Percentiles rank a stretch among this genome's conserved stretches.
These are phyloP conservation scores for Puccinia triticina DNA, from an alignment of 1,284 basidiomycete genomes.

Conservation along the genomic window DNA sequence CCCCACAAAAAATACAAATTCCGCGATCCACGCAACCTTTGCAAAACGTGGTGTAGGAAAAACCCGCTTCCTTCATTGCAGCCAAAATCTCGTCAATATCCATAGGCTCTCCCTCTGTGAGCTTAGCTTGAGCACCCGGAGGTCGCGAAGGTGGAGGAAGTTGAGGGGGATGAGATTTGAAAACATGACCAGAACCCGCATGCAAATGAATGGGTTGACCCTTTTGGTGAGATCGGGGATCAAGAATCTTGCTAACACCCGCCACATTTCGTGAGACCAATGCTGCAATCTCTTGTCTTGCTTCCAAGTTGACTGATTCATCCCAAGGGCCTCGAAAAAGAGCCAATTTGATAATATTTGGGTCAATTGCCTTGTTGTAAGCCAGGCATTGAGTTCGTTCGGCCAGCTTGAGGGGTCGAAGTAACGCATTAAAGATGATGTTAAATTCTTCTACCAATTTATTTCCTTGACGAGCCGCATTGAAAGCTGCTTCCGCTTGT, in stretches of 20 bases:
- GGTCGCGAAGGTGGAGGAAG: no score
- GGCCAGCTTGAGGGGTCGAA: background rate
- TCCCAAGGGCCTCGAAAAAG: background rate
- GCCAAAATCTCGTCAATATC: background rate
- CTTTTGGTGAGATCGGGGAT: background rate
- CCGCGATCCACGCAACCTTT: background rate
- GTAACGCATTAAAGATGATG: background rate
- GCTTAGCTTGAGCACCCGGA: background rate
- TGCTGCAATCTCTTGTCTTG: background rate
- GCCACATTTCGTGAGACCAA: background rate
- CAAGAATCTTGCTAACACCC: no score
- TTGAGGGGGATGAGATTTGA: no score
- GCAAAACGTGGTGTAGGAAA: background rate
- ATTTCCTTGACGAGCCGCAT: background rate
- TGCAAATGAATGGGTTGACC: background rate
- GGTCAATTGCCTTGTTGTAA: no score
- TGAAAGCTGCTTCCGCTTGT: background rate
- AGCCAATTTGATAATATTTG: background rate
- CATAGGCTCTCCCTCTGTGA: background rate
- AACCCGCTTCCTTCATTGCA: background rate
- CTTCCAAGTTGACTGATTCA: background rate
- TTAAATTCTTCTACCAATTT: constrained; percentile 7
- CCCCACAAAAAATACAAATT: no score
- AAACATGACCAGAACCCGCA: no score
- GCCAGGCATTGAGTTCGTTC: background rate